Conservation (phyloP, 2,329 filamentous ascomycete genomes). For the Neoarthrinium moseri region DNA sequence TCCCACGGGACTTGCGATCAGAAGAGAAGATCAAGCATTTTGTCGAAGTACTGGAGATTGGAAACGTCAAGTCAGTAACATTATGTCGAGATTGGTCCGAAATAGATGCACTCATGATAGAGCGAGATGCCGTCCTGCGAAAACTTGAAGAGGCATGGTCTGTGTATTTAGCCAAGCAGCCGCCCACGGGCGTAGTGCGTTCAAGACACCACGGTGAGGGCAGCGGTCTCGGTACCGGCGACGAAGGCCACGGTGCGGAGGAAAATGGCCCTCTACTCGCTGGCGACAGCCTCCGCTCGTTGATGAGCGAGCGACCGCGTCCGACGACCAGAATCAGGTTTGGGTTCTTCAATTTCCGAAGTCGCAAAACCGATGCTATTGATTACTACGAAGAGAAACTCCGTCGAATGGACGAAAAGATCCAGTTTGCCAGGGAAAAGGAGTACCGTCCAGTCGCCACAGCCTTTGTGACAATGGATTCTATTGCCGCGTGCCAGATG, state of each 20-base stretch:
- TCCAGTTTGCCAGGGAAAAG: slow-evolving; percentile 68
- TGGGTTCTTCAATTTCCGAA: slow-evolving; percentile 71
- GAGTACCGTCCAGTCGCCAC: slow-evolving; percentile 76
- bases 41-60: slow-evolving; percentile 84
- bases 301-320: slow-evolving; percentile 44
- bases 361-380: slow-evolving; percentile 80
- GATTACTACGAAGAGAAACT: slow-evolving; percentile 92
- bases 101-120: slow-evolving; percentile 71
- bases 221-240: slow-evolving; percentile 23
- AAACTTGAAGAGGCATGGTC: slow-evolving; percentile 84
- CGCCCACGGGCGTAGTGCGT: slow-evolving; percentile 24
- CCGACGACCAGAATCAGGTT: slow-evolving; percentile 77
- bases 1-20: slow-evolving; percentile 74
- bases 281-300: slow-evolving; percentile 36
- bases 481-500: slow-evolving; percentile 90
- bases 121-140: slow-evolving; percentile 64
- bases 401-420: slow-evolving; percentile 72
- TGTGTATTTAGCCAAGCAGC: slow-evolving; percentile 63
- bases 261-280: slow-evolving; percentile 62
- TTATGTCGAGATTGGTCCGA: slow-evolving; percentile 85
- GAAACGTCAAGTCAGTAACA: slow-evolving; percentile 83
- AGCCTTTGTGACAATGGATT: slow-evolving; percentile 97
- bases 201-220: slow-evolving; percentile 30
- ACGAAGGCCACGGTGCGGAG: slow-evolving; percentile 39
- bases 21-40: slow-evolving; percentile 83